phyloP scores from a whole-genome alignment of 2,329 filamentous ascomycete species.

The Colletotrichum sp. region DNA sequence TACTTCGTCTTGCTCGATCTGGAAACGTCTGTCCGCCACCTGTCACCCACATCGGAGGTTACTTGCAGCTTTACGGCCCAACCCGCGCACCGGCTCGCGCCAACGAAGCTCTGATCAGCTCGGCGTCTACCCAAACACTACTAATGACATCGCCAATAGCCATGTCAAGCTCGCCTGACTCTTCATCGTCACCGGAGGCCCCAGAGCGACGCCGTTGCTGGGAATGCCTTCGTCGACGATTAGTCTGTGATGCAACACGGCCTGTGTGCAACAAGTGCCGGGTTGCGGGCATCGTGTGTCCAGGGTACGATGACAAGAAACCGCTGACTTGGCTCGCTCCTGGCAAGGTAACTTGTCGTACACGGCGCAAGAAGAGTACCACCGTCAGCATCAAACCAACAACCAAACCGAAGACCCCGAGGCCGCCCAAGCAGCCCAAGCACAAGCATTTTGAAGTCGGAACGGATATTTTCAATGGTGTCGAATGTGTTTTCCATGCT shows the following conservation, averaged over 20 bases:
- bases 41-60: background rate
- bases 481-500: background rate
- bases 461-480: background rate
- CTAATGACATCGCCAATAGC: background rate
- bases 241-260: constrained; percentile 42
- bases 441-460: background rate
- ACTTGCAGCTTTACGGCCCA: background rate
- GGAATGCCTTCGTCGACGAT: constrained; percentile 44
- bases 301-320: constrained; percentile 42
- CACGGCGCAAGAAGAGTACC: constrained; percentile 12
- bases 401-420: background rate
- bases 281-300: constrained; percentile 36
- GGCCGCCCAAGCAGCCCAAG: background rate
- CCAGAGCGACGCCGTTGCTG: constrained; percentile 37
- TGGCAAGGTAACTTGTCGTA: constrained; percentile 37
- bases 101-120: background rate
- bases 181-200: background rate
- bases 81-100: background rate
- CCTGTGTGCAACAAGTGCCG: constrained; percentile 42
- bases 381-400: background rate
- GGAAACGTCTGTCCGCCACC: background rate
- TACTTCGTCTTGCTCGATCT: constrained; percentile 6
- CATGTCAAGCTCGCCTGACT: background rate
- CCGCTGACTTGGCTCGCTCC: constrained; percentile 45
- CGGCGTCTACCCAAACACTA: background rate